Evolutionary conservation across 1,284 basidiomycete species (phyloP).

Genomic region (Ustilago sp.): DNA sequence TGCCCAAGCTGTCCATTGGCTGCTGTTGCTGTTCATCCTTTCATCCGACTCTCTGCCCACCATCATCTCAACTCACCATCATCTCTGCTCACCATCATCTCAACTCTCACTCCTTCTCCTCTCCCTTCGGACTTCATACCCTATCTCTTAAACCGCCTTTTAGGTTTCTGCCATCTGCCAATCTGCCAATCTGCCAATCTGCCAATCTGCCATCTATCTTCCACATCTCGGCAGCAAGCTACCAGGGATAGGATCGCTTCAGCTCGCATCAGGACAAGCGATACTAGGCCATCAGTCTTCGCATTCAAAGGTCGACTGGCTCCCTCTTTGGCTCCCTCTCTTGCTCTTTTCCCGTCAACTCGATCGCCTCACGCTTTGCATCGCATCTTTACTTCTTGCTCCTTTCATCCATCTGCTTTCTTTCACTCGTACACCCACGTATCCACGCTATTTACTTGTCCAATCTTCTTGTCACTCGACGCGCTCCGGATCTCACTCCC

Average conservation of each 20-base stretch:
- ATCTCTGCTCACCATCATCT: background rate
- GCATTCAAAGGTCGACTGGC: too few species aligned
- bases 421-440: background rate
- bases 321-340: too few species aligned
- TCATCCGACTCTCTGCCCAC: background rate
- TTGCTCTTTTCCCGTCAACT: too few species aligned
- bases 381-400: background rate
- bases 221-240: slow-evolving; percentile 6
- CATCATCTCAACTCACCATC: background rate
- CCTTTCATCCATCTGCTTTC: background rate
- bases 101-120: background rate
- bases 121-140: slow-evolving; percentile 4
- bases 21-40: slow-evolving; percentile 4
- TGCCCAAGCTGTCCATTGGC: background rate
- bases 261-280: background rate
- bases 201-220: background rate
- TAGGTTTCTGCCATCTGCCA: slow-evolving; percentile 2
- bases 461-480: background rate
- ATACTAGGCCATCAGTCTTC: background rate
- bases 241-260: slow-evolving; percentile 23
- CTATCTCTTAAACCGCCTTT: background rate
- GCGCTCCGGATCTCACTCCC: background rate
- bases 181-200: too few species aligned
- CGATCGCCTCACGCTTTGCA: background rate
- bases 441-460: background rate